Conservation (phyloP, 2,329 filamentous ascomycete genomes). For the Stachybotrys elegans region DNA sequence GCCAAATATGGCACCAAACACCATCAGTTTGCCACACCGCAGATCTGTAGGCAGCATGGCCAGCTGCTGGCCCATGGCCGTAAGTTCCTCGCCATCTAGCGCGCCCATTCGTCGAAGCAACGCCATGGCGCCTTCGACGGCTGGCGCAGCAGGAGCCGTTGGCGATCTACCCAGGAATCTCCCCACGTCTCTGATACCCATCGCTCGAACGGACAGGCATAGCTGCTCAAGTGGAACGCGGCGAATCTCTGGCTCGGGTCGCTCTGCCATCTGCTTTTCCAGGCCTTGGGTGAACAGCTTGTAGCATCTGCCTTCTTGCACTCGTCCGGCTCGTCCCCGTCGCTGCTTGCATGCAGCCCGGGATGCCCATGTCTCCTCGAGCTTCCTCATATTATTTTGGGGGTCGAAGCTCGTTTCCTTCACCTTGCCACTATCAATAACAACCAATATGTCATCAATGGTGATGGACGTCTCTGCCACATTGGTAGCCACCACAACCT, state of each 20-base stretch:
- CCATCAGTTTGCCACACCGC: constrained; percentile 88
- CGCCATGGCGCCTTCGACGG: constrained; percentile 79
- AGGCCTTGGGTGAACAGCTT: constrained; percentile 88
- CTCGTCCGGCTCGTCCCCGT: constrained; percentile 87
- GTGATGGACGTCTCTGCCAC: constrained; percentile 98
- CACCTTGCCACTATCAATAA: constrained; percentile 91
- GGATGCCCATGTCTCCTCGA: constrained; percentile 94
- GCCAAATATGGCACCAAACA: constrained; percentile 90
- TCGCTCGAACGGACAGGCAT: constrained; percentile 89
- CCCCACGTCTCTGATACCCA: constrained; percentile 81
- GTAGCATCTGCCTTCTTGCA: constrained; percentile 86
- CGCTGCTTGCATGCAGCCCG: constrained; percentile 91
- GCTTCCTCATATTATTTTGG: constrained; percentile 85
- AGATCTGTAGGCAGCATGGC: constrained; percentile 92
- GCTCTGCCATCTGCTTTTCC: constrained; percentile 79
- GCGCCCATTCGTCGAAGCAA: constrained; percentile 83
- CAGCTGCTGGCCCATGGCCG: constrained; percentile 87
- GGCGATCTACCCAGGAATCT: constrained; percentile 79
- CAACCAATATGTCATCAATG: constrained; percentile 93
- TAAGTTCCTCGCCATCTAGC: constrained; percentile 78
- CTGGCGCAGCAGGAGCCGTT: constrained; percentile 79
- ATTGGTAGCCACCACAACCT: constrained; percentile 92
- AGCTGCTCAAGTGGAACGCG: constrained; percentile 91
- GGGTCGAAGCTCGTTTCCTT: constrained; percentile 96
- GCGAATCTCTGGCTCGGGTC: constrained; percentile 89